phyloP scores from a whole-genome alignment of 1,139 yeast species.

The Meyerozyma athensensis region DNA sequence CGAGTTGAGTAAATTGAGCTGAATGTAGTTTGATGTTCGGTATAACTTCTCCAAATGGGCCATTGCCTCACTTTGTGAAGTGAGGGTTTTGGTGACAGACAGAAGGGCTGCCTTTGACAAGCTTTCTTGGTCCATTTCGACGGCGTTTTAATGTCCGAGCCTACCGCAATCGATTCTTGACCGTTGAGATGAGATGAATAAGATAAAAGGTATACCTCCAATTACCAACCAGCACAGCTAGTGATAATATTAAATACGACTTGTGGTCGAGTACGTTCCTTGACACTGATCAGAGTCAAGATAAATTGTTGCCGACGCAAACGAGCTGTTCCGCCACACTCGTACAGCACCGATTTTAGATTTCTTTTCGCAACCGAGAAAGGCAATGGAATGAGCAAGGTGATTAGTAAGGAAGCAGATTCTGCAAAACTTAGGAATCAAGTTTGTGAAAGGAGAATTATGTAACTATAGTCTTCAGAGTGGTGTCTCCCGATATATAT shows the following conservation, averaged over 20 bases:
- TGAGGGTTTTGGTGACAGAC: conserved; percentile 28
- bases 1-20: conserved; percentile 45
- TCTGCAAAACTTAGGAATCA: too few relatives aligned
- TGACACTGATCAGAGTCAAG: too few relatives aligned
- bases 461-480: too few relatives aligned
- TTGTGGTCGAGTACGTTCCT: too few relatives aligned
- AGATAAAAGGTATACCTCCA: neutral
- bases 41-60: conserved; percentile 26
- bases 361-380: conserved; percentile 1
- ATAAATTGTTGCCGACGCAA: too few relatives aligned
- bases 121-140: neutral
- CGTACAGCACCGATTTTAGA: neutral
- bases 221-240: neutral
- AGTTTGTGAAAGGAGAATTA: too few relatives aligned
- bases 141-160: too few relatives aligned
- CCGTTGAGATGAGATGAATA: neutral
- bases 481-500: too few relatives aligned
- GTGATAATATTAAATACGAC: neutral
- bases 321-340: neutral
- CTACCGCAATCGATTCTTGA: neutral
- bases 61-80: conserved; percentile 34
- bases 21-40: conserved; percentile 36
- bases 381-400: too few relatives aligned
- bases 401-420: too few relatives aligned
- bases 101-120: conserved; percentile 14